Evolutionary conservation across 169 alveolate species (phyloP).

Genomic region (Eimeria sp.): DNA sequence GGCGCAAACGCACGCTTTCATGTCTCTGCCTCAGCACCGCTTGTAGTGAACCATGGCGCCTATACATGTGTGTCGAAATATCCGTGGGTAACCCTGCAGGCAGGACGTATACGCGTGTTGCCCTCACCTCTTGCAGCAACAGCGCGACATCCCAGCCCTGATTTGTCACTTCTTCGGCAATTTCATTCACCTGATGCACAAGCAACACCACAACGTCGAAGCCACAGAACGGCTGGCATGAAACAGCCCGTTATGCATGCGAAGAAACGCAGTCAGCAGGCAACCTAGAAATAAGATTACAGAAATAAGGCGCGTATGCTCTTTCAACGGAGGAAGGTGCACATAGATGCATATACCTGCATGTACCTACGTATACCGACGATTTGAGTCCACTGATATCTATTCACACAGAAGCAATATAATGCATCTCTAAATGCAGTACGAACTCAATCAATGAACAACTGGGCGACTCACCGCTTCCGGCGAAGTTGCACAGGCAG

Average conservation of each 20-base stretch:
- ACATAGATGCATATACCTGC: too few species aligned
- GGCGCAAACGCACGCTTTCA: too few species aligned
- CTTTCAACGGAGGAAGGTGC: too few species aligned
- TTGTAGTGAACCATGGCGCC: too few species aligned
- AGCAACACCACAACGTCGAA: background rate
- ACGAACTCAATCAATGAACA: background rate
- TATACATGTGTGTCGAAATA: too few species aligned
- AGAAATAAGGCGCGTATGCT: too few species aligned
- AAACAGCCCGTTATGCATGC: background rate
- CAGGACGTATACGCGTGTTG: background rate
- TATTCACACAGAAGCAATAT: background rate
- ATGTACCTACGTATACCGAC: too few species aligned
- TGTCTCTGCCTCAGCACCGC: too few species aligned
- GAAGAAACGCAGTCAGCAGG: background rate
- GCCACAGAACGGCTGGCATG: background rate
- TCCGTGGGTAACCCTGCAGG: too few species aligned
- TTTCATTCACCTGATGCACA: conserved; percentile 66
- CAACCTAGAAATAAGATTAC: background rate
- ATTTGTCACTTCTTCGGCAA: conserved; percentile 58
- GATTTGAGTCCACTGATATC: too few species aligned
- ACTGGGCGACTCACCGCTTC: conserved; percentile 23
- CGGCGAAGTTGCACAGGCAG: conserved; percentile 78
- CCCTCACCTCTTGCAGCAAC: conserved; percentile 80
- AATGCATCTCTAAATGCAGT: background rate
- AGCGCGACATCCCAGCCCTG: conserved; percentile 84